Conservation (phyloP, 148 eudicot genomes). For the Rhododendron molle region DNA sequence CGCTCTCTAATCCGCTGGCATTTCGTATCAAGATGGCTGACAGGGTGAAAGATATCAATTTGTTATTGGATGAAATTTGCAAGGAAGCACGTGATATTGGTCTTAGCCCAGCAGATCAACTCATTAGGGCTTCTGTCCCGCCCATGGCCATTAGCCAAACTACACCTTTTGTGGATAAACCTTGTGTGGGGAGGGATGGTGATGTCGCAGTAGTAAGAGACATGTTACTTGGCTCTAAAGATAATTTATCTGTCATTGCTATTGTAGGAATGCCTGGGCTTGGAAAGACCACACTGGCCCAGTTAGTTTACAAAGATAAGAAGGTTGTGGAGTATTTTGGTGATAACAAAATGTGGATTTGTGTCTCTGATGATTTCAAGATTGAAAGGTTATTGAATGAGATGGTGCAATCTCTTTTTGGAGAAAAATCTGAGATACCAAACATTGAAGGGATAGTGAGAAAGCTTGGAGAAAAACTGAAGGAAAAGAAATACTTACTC, state of each 20-base stretch:
- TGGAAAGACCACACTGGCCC: not conserved
- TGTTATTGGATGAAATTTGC: not conserved
- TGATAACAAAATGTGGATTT: too few relatives aligned
- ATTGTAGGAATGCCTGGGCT: not conserved
- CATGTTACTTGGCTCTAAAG: not conserved
- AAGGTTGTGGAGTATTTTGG: too few relatives aligned
- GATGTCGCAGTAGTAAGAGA: too few relatives aligned
- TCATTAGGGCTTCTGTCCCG: too few relatives aligned
- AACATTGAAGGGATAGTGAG: not conserved
- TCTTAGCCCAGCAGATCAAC: not conserved
- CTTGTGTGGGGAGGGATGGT: too few relatives aligned
- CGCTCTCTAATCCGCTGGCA: not conserved
- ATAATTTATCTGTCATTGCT: not conserved
- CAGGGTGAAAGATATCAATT: not conserved
- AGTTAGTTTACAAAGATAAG: too few relatives aligned
- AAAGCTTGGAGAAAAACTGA: not conserved
- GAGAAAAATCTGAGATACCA: fast-evolving
- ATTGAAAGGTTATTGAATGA: not conserved
- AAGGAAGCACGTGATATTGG: not conserved
- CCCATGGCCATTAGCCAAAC: not conserved
- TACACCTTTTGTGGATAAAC: not conserved
- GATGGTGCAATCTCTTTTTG: not conserved
- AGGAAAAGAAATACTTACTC: slow-evolving; percentile 10
- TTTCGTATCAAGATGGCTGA: not conserved
- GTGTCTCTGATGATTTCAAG: too few relatives aligned